Base-by-base conservation (phyloP, 192 early-diverging fungal species). In the Pilobolus umbonatus region DNA sequence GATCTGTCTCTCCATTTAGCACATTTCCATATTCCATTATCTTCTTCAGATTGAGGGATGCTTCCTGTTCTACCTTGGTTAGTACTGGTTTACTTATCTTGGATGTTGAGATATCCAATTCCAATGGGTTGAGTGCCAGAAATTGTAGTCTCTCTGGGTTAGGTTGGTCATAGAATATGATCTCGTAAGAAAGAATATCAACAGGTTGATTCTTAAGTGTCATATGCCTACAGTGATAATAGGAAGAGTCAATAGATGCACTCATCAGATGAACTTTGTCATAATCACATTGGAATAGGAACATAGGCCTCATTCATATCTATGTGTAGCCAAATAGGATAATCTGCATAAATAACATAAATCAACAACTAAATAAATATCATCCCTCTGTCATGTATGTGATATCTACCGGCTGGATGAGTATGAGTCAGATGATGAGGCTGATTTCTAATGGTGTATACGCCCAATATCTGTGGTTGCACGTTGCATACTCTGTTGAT, bases 101-200 rank as follows among this genome's bases (percentile, higher is more conserved):
- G 1, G 31, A 21, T 9, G 55, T 55, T 3, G 84, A 81, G 2
- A 90, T 76, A 59, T 90, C 88, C 2, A 90, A 61, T 14, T 77
- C 72, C 8, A 90, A 62, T 2, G 88, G 85, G 17, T 86, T 77
- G 1, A 85, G 68, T 14, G 85, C 85, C 12, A 85, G 65, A 56
- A 85, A 90, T 48, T 90, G 88, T 22, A 85, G 72, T 15, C 62
- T 67, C 12, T 67, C 60, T 7, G 81, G 78, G 38, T 83, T 80
- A 0, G 81, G 81, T 39, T 80, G 81, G 38, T 78, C 72, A 48
- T 78, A 83, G 48, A 80, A 76, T 17, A 83, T 78, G 5, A 80
- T 74, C 36, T 82, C 77, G 12, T 58, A 63, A 12, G 48, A 29
- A 52, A 60, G 17, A 39, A 38, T 17, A 25, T 9, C n/a, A 10